These are phyloP conservation scores for Ceratocystis cubensis DNA, from an alignment of 2,329 filamentous ascomycete genomes.

Conservation along the genomic window DNA sequence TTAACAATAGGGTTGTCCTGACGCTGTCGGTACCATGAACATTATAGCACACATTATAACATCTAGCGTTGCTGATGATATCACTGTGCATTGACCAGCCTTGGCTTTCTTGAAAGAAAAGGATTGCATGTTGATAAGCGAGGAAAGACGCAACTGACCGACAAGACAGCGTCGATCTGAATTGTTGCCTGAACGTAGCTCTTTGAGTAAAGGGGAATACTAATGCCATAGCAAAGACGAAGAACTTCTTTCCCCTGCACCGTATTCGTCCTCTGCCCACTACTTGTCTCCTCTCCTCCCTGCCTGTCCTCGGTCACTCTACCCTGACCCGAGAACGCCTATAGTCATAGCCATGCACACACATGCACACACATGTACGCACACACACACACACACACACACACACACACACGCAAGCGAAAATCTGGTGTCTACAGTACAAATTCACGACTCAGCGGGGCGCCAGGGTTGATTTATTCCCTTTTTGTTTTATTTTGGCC, in stretches of 20 bases:
- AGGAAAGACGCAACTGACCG: neutral
- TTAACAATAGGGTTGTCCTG: neutral
- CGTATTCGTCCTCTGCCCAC: neutral
- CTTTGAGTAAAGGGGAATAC: neutral
- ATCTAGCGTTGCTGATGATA: neutral
- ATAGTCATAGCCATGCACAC: too few relatives aligned
- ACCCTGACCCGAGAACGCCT: too few relatives aligned
- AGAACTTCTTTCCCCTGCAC: neutral
- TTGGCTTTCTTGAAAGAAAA: neutral
- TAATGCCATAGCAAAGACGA: neutral
- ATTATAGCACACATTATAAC: neutral
- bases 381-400: too few relatives aligned
- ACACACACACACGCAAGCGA: too few relatives aligned
- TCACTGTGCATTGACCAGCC: conserved; percentile 1
- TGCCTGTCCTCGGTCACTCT: neutral
- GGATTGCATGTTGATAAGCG: conserved; percentile 1
- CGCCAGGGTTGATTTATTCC: neutral
- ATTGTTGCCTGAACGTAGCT: neutral
- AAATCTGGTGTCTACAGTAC: too few relatives aligned
- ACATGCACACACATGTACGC: too few relatives aligned
- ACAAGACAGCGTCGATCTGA: neutral
- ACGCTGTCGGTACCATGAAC: neutral
- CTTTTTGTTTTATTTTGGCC: neutral
- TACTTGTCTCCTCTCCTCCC: neutral
- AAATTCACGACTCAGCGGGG: too few relatives aligned